Evolutionary conservation across 176 grass and related monocot species (phyloP).

Genomic region (Zoysia japonica): DNA sequence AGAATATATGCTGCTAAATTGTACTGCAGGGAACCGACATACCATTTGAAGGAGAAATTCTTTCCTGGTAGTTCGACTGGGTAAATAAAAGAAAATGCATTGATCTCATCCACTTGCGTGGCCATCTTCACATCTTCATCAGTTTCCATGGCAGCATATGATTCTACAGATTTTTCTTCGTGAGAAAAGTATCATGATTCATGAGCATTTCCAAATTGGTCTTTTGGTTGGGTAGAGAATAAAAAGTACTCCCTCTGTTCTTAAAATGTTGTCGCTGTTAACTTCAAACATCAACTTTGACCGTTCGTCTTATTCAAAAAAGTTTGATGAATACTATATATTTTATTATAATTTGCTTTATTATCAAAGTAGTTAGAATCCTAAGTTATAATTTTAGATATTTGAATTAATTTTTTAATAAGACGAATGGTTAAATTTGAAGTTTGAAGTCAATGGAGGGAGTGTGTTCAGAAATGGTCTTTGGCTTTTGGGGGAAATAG

Average conservation of each 20-base stretch:
- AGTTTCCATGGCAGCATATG: constrained; percentile 53
- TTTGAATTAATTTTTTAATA: too few species aligned
- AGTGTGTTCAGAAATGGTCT: neutral
- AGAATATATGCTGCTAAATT: constrained; percentile 19
- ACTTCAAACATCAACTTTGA: too few species aligned
- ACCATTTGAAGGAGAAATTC: constrained; percentile 85
- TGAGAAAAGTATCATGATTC: constrained; percentile 11
- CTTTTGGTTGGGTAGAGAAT: neutral
- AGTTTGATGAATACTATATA: too few species aligned
- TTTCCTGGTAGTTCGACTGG: constrained; percentile 65
- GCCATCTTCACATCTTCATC: constrained; percentile 78
- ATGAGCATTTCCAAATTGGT: neutral
- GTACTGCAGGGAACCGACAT: constrained; percentile 20
- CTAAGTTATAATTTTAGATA: too few species aligned
- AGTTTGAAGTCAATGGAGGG: too few species aligned
- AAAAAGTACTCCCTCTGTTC: neutral
- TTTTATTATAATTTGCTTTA: too few species aligned
- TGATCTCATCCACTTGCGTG: constrained; percentile 65
- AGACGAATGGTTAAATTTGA: too few species aligned
- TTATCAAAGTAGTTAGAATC: too few species aligned
- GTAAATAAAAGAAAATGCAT: constrained; percentile 88
- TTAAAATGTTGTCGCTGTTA: too few species aligned
- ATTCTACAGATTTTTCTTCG: constrained; percentile 44
- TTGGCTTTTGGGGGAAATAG: too few species aligned
- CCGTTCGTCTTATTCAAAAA: too few species aligned